Evolutionary conservation across 139 green algal genomes (phyloP).

Genomic region (Chlorella sp.): DNA sequence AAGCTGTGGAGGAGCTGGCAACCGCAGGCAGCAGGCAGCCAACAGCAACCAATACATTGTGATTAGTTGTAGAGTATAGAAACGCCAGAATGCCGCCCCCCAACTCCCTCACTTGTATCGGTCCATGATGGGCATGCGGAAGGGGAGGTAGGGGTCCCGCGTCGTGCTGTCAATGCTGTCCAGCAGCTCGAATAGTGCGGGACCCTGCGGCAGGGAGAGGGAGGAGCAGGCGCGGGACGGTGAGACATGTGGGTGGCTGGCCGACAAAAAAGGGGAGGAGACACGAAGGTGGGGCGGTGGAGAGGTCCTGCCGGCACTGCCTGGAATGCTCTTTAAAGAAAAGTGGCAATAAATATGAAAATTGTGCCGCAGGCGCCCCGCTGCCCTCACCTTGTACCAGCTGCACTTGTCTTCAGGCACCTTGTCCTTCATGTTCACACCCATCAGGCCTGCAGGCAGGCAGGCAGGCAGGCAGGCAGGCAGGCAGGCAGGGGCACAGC

Average conservation of each 20-base stretch:
- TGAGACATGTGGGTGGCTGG: not conserved
- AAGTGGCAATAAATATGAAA: not conserved
- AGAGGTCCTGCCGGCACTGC: too few relatives aligned
- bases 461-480: not conserved
- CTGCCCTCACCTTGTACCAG: slow-evolving; percentile 64
- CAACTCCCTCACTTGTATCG: slow-evolving; percentile 73
- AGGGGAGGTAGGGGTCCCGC: slow-evolving; percentile 71
- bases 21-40: not conserved
- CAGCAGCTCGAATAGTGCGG: slow-evolving; percentile 91
- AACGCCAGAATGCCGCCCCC: too few relatives aligned
- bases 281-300: not conserved
- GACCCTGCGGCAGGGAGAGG: slow-evolving; percentile 49
- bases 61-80: too few relatives aligned
- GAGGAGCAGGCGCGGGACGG: not conserved
- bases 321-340: too few relatives aligned
- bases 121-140: slow-evolving; percentile 97
- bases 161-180: slow-evolving; percentile 81
- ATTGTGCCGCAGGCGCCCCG: too few relatives aligned
- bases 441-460: slow-evolving; percentile 68
- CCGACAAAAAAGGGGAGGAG: not conserved
- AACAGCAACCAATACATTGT: too few relatives aligned
- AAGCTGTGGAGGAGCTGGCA: too few relatives aligned
- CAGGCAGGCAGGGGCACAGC: too few relatives aligned
- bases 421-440: slow-evolving; percentile 88
- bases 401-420: slow-evolving; percentile 44